Evolutionary conservation across 352 stramenopile genomes (phyloP), one percentile per base, ranked within the genome.

Genomic region (Peronosclerospora sorghi): DNA sequence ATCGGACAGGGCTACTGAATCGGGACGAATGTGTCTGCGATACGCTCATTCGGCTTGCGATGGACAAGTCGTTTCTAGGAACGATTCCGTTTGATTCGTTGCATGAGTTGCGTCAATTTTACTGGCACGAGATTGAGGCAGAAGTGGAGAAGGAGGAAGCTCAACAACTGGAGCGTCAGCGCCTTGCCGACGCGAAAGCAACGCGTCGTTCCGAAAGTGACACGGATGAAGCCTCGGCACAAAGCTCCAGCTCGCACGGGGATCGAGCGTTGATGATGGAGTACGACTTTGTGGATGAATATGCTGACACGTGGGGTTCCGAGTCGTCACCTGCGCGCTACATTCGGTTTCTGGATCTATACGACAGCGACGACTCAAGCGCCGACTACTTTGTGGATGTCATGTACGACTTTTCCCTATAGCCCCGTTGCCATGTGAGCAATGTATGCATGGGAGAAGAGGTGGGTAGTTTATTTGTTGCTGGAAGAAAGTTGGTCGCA

Each of bases 251-350:
- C 37, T 48, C 54, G 40, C 29, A 54, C 24, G 41, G 48, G 35
- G 64, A 77, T 19, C 56, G 58, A 34, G 56, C 36, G 1, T 47
- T 75, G 47, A 62, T 77, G 32, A 56, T 62, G 39, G 75, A 88
- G 51, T 87, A 88, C 50, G 78, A 91, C 41, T 87, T 88, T 51
- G 57, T 88, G 17, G 75, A 91, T 19, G 79, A 88, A 39, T 85
- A 73, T 37, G 24, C 37, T 2, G 51, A 59, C 32, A 62, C 50
- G 38, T 61, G 69, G 18, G 56, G 54, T 0, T 57, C 65, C 3
- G 77, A 84, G 44, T 32, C 63, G 1, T 83, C 71, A 26, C 65
- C 65, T 20, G 48, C 54, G 10, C 64, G 68, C 30, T 56, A 75
- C 43, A 83, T 86, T 46, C 68, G 67, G 19, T 85, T 88, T 50